These are phyloP conservation scores for Pythium insidiosum DNA, from an alignment of 352 stramenopile genomes.

Conservation along the genomic window DNA sequence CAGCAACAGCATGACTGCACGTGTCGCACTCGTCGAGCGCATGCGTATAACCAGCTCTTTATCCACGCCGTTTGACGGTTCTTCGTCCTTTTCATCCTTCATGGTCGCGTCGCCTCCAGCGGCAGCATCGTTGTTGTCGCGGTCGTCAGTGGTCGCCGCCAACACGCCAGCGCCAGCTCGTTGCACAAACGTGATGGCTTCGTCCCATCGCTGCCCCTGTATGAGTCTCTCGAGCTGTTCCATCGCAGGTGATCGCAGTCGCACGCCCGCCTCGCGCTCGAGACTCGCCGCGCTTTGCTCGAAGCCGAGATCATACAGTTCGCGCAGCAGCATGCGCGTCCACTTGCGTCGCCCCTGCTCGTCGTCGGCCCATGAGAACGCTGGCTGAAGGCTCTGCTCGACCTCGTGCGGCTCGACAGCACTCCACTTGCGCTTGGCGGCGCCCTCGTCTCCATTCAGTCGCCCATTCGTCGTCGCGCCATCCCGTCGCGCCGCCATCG, in stretches of 20 bases:
- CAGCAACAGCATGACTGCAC: constrained; percentile 39
- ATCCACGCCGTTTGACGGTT: not conserved
- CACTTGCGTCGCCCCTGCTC: constrained; percentile 36
- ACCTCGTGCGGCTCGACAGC: too few species aligned
- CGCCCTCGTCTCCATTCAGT: not conserved
- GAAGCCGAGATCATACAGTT: constrained; percentile 71
- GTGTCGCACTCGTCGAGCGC: constrained; percentile 28
- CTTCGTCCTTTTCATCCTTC: too few species aligned
- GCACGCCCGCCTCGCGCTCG: constrained; percentile 47
- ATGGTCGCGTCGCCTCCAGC: too few species aligned
- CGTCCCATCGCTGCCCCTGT: constrained; percentile 34
- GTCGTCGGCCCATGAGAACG: too few species aligned
- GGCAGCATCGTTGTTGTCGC: not conserved
- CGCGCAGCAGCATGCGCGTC: constrained; percentile 59
- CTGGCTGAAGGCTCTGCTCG: too few species aligned
- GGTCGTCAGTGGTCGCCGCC: too few species aligned
- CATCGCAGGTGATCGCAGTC: constrained; percentile 50
- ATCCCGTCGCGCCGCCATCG: too few species aligned
- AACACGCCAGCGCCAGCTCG: too few species aligned
- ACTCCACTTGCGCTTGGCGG: constrained; percentile 19
- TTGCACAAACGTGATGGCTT: constrained; percentile 33
- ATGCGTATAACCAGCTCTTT: constrained; percentile 18
- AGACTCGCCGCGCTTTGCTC: constrained; percentile 26
- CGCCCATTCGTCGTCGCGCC: not conserved
- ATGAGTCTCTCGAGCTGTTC: constrained; percentile 35